phyloP scores from a whole-genome alignment of 2,329 filamentous ascomycete genomes.

The Podosphaera xanthii region DNA sequence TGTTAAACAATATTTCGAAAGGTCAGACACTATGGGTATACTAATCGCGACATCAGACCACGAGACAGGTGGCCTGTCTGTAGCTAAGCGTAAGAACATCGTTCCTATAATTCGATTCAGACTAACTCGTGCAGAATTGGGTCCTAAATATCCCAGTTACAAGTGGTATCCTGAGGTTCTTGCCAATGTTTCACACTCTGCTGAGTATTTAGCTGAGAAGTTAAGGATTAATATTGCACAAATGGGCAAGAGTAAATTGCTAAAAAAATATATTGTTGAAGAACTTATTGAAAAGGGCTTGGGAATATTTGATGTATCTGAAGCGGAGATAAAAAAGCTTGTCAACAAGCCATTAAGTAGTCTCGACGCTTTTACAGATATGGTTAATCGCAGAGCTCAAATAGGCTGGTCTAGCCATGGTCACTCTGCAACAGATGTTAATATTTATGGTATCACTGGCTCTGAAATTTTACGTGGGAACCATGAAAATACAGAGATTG shows the following conservation, averaged over 20 bases:
- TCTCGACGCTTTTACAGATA: conserved; percentile 46
- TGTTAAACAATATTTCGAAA: conserved; percentile 65
- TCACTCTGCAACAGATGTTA: conserved; percentile 84
- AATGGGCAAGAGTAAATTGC: conserved; percentile 17
- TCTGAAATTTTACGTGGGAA: conserved; percentile 52
- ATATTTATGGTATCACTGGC: conserved; percentile 68
- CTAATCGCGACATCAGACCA: conserved; percentile 86
- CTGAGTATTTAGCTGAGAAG: conserved; percentile 43
- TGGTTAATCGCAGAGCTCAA: conserved; percentile 70
- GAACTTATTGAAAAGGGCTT: conserved; percentile 46
- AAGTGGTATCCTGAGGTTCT: conserved; percentile 68
- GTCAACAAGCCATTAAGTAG: conserved; percentile 32
- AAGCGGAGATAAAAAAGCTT: conserved; percentile 46
- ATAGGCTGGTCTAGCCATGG: conserved; percentile 90
- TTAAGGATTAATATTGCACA: conserved; percentile 33
- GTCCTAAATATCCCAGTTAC: conserved; percentile 40
- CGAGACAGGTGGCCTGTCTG: conserved; percentile 75
- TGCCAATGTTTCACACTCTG: conserved; percentile 52
- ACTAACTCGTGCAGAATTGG: conserved; percentile 23
- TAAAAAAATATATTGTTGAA: conserved; percentile 38
- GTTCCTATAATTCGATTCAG: neutral
- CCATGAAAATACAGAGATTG: conserved; percentile 86
- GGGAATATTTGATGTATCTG: conserved; percentile 51
- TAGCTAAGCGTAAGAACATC: conserved; percentile 42
- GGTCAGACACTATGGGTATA: conserved; percentile 49